Percentiles rank a stretch among this genome's conserved stretches.
Evolutionary conservation across 805 yeast genomes (phyloP).

Genomic region (Saccharomycopsis javanensis): DNA sequence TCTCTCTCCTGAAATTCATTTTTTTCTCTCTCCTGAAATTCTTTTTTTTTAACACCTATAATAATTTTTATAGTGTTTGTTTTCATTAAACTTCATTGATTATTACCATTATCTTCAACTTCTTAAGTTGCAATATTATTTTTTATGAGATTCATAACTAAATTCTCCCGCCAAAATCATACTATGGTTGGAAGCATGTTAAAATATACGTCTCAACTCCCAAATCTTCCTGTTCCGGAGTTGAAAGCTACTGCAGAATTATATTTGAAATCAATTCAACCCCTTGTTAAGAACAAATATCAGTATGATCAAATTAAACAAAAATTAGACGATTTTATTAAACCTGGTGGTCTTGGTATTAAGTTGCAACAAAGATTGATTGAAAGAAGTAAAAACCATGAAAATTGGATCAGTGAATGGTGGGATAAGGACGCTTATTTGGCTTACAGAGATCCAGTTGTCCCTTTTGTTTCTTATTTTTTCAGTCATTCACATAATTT

Average conservation of each 20-base stretch:
- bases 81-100: too few species aligned
- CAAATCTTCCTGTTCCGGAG: conserved; percentile 81
- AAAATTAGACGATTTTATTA: conserved; percentile 56
- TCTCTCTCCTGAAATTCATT: too few species aligned
- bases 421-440: conserved; percentile 95
- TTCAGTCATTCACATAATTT: conserved; percentile 66
- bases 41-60: too few species aligned
- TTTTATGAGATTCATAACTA: not conserved
- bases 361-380: conserved; percentile 57
- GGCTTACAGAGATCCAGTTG: conserved; percentile 87
- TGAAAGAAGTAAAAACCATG: conserved; percentile 43
- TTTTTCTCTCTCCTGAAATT: too few species aligned
- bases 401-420: conserved; percentile 85
- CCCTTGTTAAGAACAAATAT: conserved; percentile 43
- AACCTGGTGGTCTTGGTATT: conserved; percentile 54
- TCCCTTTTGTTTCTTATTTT: conserved; percentile 88
- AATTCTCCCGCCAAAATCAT: conserved; percentile 1
- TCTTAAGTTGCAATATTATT: too few species aligned
- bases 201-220: conserved; percentile 63
- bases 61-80: too few species aligned
- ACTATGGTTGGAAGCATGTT: conserved; percentile 36
- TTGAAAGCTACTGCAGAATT: conserved; percentile 58
- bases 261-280: conserved; percentile 65
- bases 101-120: not conserved
- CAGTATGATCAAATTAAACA: conserved; percentile 45